Evolutionary conservation across 345 rosid genomes (phyloP), one percentile per base, ranked within the genome.

Genomic region (Brassica carinata): DNA sequence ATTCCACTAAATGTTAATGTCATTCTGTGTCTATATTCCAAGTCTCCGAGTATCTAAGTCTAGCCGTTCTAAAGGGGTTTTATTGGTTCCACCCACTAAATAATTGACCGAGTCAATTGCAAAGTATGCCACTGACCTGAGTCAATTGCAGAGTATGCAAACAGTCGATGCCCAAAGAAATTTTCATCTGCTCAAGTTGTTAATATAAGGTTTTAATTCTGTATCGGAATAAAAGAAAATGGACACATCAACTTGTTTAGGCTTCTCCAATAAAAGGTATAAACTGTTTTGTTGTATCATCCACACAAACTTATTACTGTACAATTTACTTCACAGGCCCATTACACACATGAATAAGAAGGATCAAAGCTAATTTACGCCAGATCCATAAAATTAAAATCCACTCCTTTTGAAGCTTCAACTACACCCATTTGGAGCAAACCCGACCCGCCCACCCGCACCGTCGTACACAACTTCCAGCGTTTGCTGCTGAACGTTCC

Each of bases 401-500:
- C 14, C 7, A 71, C 58, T 13, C 8, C 3, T 27, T 57, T 36
- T 65, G 11, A 0, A 19, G 7, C 15, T 8, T 85, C 74, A 91
- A 71, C 87, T 76, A 69, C 98, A 91, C 0, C 94, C 91, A 0
- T 82, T 86, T 0, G 90, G 66, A 18, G 88, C 93, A 76, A 94
- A 91, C 29, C 97, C 98, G 15, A 94, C 83, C 77, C 80, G 86
- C 15, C 87, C 87, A 0, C 72, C 86, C 15, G 85, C 87, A 6
- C 82, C 93, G 48, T 94, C 98, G 3, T 94, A 90, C 1, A 89
- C 91, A 6, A 94, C 97, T 72, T 91, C 89, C 15, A 92, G 55
- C 29, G 90, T 90, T 80, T 79, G 73, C 69, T 94, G 98, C 83
- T 92, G 97, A 72, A 81, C 85, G 74, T 90, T 94, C 57, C 98